phyloP scores from a whole-genome alignment of 805 yeast genomes.

The Yarrowia osloensis region DNA sequence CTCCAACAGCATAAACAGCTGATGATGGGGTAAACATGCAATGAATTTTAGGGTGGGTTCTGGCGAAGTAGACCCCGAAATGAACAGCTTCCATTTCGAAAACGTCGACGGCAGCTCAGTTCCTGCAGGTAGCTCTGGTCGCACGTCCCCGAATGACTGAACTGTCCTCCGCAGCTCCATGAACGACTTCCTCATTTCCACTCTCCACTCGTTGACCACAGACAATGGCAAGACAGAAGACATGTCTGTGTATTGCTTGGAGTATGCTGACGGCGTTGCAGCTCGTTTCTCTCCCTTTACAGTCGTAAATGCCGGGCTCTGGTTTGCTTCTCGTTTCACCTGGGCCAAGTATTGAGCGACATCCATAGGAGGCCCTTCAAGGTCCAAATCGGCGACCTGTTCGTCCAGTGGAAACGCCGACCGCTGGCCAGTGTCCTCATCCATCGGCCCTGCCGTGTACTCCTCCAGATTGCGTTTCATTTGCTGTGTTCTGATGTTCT shows the following conservation, averaged over 20 bases:
- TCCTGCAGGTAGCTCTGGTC: not conserved
- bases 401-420: conserved; percentile 40
- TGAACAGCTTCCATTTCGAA: conserved; percentile 49
- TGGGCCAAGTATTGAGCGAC: conserved; percentile 24
- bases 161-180: not conserved
- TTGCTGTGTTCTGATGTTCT: not conserved
- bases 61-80: conserved; percentile 41
- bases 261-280: not conserved
- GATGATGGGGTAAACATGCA: conserved; percentile 44
- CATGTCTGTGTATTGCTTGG: not conserved
- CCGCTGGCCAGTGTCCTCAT: conserved; percentile 39
- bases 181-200: not conserved
- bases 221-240: not conserved
- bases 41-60: conserved; percentile 42
- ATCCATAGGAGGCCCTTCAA: conserved; percentile 1
- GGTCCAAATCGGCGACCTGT: conserved; percentile 3
- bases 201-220: conserved; percentile 22
- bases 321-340: conserved; percentile 2
- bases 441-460: conserved; percentile 37
- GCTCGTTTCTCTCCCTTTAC: not conserved
- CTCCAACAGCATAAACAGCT: conserved; percentile 45
- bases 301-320: conserved; percentile 8
- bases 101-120: conserved; percentile 45
- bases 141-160: not conserved
- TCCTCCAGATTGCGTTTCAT: conserved; percentile 25